Percentiles rank a stretch among this genome's conserved stretches.
Evolutionary conservation across 1,139 yeast genomes (phyloP).

Genomic region (Kurtzmaniella natalensis): DNA sequence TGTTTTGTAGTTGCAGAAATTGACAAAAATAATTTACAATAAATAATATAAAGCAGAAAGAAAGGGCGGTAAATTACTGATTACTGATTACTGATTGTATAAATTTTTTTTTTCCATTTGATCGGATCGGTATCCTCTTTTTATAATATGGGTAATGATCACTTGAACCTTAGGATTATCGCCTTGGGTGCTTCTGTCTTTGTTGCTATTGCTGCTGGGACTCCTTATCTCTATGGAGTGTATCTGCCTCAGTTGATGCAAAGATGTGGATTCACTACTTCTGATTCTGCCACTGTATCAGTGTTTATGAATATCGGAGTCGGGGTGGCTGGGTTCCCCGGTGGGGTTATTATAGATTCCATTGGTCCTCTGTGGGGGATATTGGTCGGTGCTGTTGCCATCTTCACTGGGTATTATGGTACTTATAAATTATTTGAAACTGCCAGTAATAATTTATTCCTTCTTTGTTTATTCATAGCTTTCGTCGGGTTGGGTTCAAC

Average conservation of each 20-base stretch:
- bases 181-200: conserved; percentile 23
- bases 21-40: no score
- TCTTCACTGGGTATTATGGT: conserved; percentile 40
- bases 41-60: no score
- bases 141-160: no score
- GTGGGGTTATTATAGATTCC: conserved; percentile 61
- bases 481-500: conserved; percentile 65
- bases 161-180: conserved; percentile 10
- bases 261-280: conserved; percentile 52
- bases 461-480: conserved; percentile 37
- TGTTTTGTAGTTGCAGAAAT: no score
- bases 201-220: conserved; percentile 51
- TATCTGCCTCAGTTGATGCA: conserved; percentile 67
- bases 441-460: conserved; percentile 17
- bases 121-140: no score
- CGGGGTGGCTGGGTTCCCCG: conserved; percentile 64
- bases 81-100: no score
- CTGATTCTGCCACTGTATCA: conserved; percentile 61
- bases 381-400: conserved; percentile 47
- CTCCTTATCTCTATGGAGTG: conserved; percentile 68
- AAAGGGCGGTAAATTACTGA: no score
- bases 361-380: conserved; percentile 53
- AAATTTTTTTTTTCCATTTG: no score
- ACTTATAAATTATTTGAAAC: conserved; percentile 28
- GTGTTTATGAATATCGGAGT: conserved; percentile 60